Conservation (phyloP, 1,284 basidiomycete species). For the Cystobasidium sp. region DNA sequence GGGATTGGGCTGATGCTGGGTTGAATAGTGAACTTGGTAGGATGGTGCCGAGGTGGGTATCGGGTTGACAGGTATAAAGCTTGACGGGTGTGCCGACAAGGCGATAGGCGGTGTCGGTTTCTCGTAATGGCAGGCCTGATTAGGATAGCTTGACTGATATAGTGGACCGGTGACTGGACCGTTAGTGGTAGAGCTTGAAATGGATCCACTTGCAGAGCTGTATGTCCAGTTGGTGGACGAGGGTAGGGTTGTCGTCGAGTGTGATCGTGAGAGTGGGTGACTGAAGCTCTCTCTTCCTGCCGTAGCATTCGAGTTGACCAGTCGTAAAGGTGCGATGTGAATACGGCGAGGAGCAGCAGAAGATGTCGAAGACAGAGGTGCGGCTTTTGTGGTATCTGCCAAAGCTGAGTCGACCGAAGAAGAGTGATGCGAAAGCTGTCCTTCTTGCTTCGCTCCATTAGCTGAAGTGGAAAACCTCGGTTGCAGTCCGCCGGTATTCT, state of each 20-base stretch:
- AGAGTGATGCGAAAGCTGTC: background rate
- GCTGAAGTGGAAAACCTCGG: conserved; percentile 5
- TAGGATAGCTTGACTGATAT: no score
- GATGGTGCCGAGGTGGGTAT: conserved; percentile 8
- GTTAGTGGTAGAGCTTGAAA: no score
- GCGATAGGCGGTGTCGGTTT: no score
- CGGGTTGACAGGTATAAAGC: background rate
- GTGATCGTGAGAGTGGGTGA: no score
- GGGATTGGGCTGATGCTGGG: no score
- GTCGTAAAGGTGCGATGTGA: conserved; percentile 6
- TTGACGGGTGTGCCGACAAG: no score
- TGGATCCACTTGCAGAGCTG: no score
- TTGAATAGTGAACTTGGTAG: background rate
- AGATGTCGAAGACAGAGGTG: background rate
- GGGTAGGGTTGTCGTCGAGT: no score
- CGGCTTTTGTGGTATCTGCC: background rate
- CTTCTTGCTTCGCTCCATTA: background rate
- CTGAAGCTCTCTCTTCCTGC: no score
- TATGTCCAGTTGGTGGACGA: no score
- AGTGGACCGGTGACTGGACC: no score
- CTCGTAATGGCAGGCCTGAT: no score
- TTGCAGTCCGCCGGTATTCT: background rate
- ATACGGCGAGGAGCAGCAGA: background rate
- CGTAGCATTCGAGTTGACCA: conserved; percentile 7
- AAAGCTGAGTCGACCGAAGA: background rate